Conservation (phyloP, 2,329 filamentous ascomycete species). For the Camillea tinctor region DNA sequence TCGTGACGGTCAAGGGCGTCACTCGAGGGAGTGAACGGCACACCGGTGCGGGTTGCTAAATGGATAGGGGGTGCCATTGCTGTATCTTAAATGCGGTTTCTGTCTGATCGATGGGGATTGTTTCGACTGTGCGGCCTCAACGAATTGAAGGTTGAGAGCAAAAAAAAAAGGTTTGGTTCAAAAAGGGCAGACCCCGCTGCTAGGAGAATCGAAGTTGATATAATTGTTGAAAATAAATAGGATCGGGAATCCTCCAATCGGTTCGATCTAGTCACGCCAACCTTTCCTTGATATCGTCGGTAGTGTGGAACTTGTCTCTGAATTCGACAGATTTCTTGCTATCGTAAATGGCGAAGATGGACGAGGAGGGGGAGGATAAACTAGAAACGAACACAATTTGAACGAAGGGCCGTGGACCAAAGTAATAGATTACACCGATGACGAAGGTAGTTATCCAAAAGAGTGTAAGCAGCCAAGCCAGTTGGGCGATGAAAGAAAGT, state of each 20-base stretch:
- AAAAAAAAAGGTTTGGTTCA: conserved; percentile 3
- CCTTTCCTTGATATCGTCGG: conserved; percentile 13
- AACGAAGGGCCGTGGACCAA: conserved; percentile 29
- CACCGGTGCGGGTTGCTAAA: conserved; percentile 40
- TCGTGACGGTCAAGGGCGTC: conserved; percentile 58
- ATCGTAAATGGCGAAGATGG: conserved; percentile 24
- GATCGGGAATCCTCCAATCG: conserved; percentile 11
- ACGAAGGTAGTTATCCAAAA: conserved; percentile 41
- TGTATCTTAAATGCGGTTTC: conserved; percentile 18
- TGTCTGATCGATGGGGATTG: conserved; percentile 1
- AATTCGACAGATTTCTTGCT: conserved; percentile 14
- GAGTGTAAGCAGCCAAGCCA: conserved; percentile 59
- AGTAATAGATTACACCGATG: conserved; percentile 38
- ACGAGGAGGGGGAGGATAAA: conserved; percentile 18
- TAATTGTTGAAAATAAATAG: conserved; percentile 15
- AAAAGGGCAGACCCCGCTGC: conserved; percentile 44
- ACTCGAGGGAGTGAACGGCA: conserved; percentile 49
- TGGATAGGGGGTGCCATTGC: conserved; percentile 54
- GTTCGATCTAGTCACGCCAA: conserved; percentile 17
- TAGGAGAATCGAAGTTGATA: conserved; percentile 42
- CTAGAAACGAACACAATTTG: conserved; percentile 27
- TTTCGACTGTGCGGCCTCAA: conserved; percentile 33
- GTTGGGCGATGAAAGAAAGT: conserved; percentile 48
- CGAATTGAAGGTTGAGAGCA: conserved; percentile 31
- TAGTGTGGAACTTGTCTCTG: conserved; percentile 12